These are phyloP conservation scores for Ceratobasidium sp. DNA, from an alignment of 1,284 basidiomycete species.

Conservation along the genomic window DNA sequence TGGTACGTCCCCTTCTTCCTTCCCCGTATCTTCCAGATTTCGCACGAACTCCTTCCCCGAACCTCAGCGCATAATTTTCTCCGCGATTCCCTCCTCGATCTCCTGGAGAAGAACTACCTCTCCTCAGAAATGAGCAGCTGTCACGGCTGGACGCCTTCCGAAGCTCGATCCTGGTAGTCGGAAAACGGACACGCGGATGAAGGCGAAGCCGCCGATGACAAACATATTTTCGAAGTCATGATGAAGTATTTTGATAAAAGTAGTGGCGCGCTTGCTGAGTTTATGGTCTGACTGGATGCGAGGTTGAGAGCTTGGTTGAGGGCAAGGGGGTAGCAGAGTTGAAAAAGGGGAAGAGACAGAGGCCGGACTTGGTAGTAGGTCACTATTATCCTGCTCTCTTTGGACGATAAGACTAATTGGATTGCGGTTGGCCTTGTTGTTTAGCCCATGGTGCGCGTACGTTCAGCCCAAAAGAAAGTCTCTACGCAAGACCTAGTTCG, in stretches of 20 bases:
- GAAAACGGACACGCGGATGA: conserved; percentile 35
- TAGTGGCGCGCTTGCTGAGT: conserved; percentile 14
- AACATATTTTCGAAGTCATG: conserved; percentile 14
- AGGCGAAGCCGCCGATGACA: not conserved
- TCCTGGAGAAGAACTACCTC: conserved; percentile 6
- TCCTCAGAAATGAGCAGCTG: conserved; percentile 22
- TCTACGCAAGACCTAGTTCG: conserved; percentile 11
- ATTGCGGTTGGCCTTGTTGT: not conserved
- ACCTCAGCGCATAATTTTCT: not conserved
- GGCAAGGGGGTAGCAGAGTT: conserved; percentile 26
- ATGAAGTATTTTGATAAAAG: conserved; percentile 24
- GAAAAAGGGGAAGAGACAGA: conserved; percentile 9
- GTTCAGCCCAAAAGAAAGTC: conserved; percentile 14
- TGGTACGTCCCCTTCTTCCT: conserved; percentile 14
- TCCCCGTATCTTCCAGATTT: conserved; percentile 19
- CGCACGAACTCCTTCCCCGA: conserved; percentile 7
- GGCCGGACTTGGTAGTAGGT: conserved; percentile 22
- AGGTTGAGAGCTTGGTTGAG: conserved; percentile 16
- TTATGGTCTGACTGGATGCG: conserved; percentile 18
- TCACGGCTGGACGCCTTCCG: conserved; percentile 26
- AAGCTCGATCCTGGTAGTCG: not conserved
- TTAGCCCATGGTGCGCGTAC: conserved; percentile 28
- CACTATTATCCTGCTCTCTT: not conserved
- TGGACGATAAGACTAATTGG: not conserved
- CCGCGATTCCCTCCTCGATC: not conserved